Evolutionary conservation across 2,329 filamentous ascomycete genomes (phyloP).

Genomic region (Sarocladiaceae sp.): DNA sequence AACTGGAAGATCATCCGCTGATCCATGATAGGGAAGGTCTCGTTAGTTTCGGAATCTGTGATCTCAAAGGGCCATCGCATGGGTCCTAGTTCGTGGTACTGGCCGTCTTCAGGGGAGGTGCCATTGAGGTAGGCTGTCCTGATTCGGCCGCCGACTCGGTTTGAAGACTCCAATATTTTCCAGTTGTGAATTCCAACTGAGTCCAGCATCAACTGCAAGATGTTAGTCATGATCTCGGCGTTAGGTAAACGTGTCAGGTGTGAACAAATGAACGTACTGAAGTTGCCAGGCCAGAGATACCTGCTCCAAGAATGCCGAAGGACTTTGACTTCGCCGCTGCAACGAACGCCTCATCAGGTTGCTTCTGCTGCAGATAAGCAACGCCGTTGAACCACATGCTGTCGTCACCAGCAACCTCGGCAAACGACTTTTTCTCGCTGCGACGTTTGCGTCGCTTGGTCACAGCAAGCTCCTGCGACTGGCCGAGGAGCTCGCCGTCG

Average conservation of each 20-base stretch:
- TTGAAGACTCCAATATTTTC: conserved; percentile 36
- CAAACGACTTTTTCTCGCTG: conserved; percentile 13
- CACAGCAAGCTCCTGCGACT: conserved; percentile 14
- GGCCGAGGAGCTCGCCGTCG: conserved; percentile 13
- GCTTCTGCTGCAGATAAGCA: conserved; percentile 19
- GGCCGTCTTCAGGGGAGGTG: conserved; percentile 20
- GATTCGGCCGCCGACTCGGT: conserved; percentile 35
- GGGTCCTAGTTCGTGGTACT: conserved; percentile 32
- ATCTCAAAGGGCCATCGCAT: conserved; percentile 37
- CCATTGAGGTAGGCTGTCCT: conserved; percentile 35
- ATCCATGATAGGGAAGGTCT: conserved; percentile 34
- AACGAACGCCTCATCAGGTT: conserved; percentile 18
- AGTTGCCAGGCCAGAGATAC: conserved; percentile 9
- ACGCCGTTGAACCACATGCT: conserved; percentile 21
- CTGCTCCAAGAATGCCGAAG: conserved; percentile 11
- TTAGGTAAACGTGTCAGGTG: too few relatives aligned
- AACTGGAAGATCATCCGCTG: conserved; percentile 37
- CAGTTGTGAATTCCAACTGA: conserved; percentile 37
- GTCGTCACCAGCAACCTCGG: conserved; percentile 12
- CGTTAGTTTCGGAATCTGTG: conserved; percentile 30
- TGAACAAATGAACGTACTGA: background rate
- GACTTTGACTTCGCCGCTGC: conserved; percentile 17
- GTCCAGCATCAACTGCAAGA: conserved; percentile 27
- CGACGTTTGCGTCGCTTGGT: conserved; percentile 10
- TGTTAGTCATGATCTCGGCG: too few relatives aligned